Evolutionary conservation across 129 eudicot genomes (phyloP), one percentile per base, ranked within the genome.

Genomic region (Helianthus tuberosus): DNA sequence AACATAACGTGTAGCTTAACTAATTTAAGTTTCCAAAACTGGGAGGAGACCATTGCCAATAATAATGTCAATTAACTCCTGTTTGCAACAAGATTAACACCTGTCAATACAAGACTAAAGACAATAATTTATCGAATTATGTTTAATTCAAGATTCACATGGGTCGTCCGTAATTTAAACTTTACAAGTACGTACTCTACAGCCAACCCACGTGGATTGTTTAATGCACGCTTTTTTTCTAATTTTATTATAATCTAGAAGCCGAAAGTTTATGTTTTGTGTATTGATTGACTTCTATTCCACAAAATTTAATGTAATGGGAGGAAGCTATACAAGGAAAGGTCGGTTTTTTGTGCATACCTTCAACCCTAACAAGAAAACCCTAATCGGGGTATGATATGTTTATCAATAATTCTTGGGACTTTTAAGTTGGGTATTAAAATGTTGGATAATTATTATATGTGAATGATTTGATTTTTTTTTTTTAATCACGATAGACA

Each of bases 251-350:
- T 54, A 47, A n/a, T 41, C 59, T 16, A 36, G 12, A 51, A 43
- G 25, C 74, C 74, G 48, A 7, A 53, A 32, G 25, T 11, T 48
- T 63, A 1, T 41, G 13, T 76, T 44, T 5, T 38, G 32, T n/a
- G 5, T 59, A 36, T 59, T 20, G 55, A 69, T 20, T 59, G 61
- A 47, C 23, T 46, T 46, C 36, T 43, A 32, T 25, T 23, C 12
- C 48, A 57, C 32, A 52, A 60, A 17, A 14, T 29, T 60, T 16
- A 64, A 63, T 14, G 63, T 20, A 77, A 77, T 69, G 71, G 44
- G 70, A 69, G 81, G 81, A 77, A 69, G 54, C 76, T 17, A 69
- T 60, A 32, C 20, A 68, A 13, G 17, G 81, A 70, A 77, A 69
- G 62, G 71, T 49, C 36, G 70, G 76, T 68, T 77, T 77, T 20